Base-by-base conservation (phyloP, 192 early-diverging fungal genomes). In the Allomyces macrogynus region DNA sequence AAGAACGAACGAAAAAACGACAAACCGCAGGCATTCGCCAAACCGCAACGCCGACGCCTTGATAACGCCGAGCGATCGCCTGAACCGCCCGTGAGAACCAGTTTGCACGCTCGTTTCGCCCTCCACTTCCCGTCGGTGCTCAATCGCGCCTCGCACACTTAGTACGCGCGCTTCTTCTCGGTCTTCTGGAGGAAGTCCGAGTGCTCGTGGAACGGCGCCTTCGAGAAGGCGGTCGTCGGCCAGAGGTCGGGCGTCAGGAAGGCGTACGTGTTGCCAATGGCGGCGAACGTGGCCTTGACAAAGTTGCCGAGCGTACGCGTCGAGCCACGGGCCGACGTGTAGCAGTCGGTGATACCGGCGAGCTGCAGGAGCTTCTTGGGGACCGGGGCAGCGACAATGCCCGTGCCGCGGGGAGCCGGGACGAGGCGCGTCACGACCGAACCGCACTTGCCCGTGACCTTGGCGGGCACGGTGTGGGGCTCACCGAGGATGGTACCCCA, bases 261-360 rank as follows among this genome's bases (percentile, higher is more conserved):
- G 73, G 84, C 86, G 86, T 97, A 97, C 73, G 91, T 97, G 84
- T 90, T 87, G 75, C 85, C 81, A 77, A 97, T 93, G 74, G 92
- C 94, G 76, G 87, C 83, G 79, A 97, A 97, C 71, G 89, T 87
- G 67, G 95, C 95, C 90, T 97, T 97, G 78, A 97, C 90, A 73
- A 95, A 95, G 91, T 97, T 97, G 74, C 95, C 95, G 66, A 93
- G 87, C 71, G 95, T 97, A 76, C 87, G 88, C 85, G 95, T 97
- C 71, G 90, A 90, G 74, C 95, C 95, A 71, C 89, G 81, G 76
- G 95, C 81, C 63, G 88, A 84, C 75, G 95, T 97, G 86, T 97
- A 97, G 83, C 89, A 91, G 79, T 97, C 95, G 66, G 82, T 82
- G 77, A 97, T 88, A 89, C 95, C 95, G 69, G 95, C 95, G 68